A percentile compares a stretch with the other conserved stretches of the same genome.
Evolutionary conservation across 148 eudicot species (phyloP).

Genomic region (Vaccinium darrowii): DNA sequence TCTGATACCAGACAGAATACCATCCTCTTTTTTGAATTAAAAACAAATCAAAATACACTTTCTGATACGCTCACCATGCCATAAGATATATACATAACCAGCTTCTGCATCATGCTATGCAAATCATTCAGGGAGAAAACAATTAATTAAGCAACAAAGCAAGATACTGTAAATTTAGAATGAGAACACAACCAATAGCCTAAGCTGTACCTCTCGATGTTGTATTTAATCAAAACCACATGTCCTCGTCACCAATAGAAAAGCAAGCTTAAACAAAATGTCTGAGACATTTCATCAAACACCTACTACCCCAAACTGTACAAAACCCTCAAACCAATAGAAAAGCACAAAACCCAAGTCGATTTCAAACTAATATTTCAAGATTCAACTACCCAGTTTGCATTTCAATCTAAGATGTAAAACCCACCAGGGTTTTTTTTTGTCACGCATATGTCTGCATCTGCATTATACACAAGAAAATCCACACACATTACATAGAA

Average conservation of each 20-base stretch:
- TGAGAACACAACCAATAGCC: neutral
- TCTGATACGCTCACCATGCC: neutral
- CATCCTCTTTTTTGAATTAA: no score
- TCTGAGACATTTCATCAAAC: constrained; percentile 9
- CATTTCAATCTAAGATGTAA: neutral
- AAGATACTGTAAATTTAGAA: neutral
- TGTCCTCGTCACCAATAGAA: neutral
- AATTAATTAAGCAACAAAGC: neutral
- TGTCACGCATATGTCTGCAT: neutral
- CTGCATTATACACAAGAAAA: neutral
- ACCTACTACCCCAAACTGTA: neutral
- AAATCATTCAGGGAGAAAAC: neutral
- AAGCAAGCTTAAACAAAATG: constrained; percentile 1
- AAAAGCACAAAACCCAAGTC: constrained; percentile 5
- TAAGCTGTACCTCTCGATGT: neutral
- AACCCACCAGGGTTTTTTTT: neutral
- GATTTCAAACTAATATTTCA: neutral
- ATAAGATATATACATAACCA: neutral
- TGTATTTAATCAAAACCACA: neutral
- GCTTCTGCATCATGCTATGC: neutral
- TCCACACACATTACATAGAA: neutral
- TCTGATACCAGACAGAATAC: neutral
- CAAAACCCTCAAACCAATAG: neutral
- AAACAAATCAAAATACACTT: neutral
- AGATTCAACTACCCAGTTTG: neutral